A percentile compares a stretch with the other conserved stretches of the same genome.
Evolutionary conservation across 257 asterid genomes (phyloP).

Genomic region (Marsdenia floribunda): DNA sequence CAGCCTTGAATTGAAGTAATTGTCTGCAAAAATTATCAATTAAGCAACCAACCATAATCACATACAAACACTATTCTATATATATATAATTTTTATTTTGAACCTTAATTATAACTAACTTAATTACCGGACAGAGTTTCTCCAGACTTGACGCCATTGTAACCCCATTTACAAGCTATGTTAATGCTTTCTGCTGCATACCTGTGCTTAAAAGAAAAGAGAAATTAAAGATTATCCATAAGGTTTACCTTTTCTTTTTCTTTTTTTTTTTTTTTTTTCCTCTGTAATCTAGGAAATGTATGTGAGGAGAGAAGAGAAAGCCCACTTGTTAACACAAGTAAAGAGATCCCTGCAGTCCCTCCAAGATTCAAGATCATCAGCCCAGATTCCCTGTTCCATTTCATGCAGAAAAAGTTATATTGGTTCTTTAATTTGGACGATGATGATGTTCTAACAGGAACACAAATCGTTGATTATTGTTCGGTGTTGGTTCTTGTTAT

Average conservation of each 20-base stretch:
- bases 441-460: too few relatives aligned
- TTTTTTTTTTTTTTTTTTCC: too few relatives aligned
- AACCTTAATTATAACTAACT: neutral
- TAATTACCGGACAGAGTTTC: conserved; percentile 68
- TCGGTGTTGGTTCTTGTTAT: too few relatives aligned
- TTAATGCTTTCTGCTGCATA: conserved; percentile 76
- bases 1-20: conserved; percentile 68
- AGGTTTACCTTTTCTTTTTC: too few relatives aligned
- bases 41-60: neutral
- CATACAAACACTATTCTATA: conserved; percentile 18
- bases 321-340: conserved; percentile 71
- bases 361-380: conserved; percentile 70
- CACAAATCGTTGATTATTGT: too few relatives aligned
- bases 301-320: neutral
- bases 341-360: conserved; percentile 47
- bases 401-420: neutral
- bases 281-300: neutral
- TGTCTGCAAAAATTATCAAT: conserved; percentile 32
- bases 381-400: conserved; percentile 64
- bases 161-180: conserved; percentile 87
- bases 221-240: neutral
- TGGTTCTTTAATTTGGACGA: neutral
- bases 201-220: conserved; percentile 25
- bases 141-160: conserved; percentile 70
- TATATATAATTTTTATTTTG: neutral